Base-by-base conservation (phyloP, 148 eudicot genomes). In the Rheum nobile region DNA sequence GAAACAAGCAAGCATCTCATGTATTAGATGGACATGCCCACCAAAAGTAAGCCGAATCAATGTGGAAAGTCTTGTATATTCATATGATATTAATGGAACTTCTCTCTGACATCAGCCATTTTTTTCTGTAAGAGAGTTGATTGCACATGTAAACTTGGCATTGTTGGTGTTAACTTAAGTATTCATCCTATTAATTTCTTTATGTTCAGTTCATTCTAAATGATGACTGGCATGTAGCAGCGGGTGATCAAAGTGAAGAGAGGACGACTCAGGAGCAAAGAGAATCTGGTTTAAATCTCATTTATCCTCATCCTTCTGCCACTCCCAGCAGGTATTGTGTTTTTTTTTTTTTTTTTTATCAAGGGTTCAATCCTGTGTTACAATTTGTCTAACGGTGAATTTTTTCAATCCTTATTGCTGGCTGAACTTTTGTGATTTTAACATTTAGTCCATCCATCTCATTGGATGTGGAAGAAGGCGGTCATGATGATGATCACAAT, bases 241-340 rank as follows among this genome's bases (percentile, higher is more conserved):
- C 86, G 72, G 96, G 96, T 41, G 96, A 87, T 71, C 84, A 81
- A 72, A 88, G 96, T 72, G 47, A 83, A 74, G 91, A 88, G 77
- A 77, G 68, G 32, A 71, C 32, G 50, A 77, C 75, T 78, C 91
- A 85, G 72, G 77, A 69, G 55, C 47, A 19, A 67, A 72, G 90
- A 79, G 83, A 84, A 79, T 72, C n/a, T 69, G 77, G 72, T 31
- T 65, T 83, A 61, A 87, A 85, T 78, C 83, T 82, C 46, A 73
- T 78, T 59, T 85, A 84, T 84, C 81, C 84, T 47, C 70, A 75
- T 35, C 75, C 21, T 70, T 82, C 85, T 44, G 74, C 76, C 71
- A 80, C 85, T 80, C 87, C 87, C 76, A 82, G 79, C 73, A 81
- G 86, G 92, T 90, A 79, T 65, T 41, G 2, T 65, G 35, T 22